Percentiles rank a stretch among this genome's conserved stretches.
phyloP scores from a whole-genome alignment of 2,329 filamentous ascomycete species.

The Rhynchosporium agropyri region DNA sequence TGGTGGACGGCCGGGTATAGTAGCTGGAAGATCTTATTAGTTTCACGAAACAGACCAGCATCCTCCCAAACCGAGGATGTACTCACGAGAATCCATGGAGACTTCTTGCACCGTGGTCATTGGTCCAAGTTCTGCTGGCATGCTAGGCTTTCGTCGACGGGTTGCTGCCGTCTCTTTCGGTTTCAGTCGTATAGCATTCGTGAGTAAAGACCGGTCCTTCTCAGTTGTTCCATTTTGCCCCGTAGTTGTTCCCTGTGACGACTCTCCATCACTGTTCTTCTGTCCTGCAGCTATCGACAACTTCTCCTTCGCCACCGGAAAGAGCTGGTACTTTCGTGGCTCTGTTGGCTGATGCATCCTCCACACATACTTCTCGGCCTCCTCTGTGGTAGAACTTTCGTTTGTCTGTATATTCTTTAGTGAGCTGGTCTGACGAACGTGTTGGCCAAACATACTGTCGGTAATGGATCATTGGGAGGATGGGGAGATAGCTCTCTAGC shows the following conservation, averaged over 20 bases:
- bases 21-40: slow-evolving; percentile 50
- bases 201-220: slow-evolving; percentile 43
- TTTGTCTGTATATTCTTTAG: slow-evolving; percentile 33
- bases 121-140: slow-evolving; percentile 61
- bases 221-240: slow-evolving; percentile 42
- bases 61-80: neutral
- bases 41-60: slow-evolving; percentile 12
- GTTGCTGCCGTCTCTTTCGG: slow-evolving; percentile 60
- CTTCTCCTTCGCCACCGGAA: slow-evolving; percentile 50
- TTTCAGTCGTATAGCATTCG: slow-evolving; percentile 52
- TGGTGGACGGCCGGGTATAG: slow-evolving; percentile 66
- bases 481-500: slow-evolving; percentile 52
- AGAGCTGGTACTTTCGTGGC: slow-evolving; percentile 61
- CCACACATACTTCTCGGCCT: slow-evolving; percentile 56
- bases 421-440: slow-evolving; percentile 4
- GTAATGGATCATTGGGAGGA: slow-evolving; percentile 39
- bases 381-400: slow-evolving; percentile 28
- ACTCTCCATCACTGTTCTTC: slow-evolving; percentile 53
- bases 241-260: slow-evolving; percentile 44
- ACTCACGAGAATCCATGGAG: slow-evolving; percentile 71
- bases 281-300: slow-evolving; percentile 43
- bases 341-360: slow-evolving; percentile 60
- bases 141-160: slow-evolving; percentile 64
- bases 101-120: slow-evolving; percentile 71
- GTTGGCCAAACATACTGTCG: slow-evolving; percentile 34